Base-by-base conservation (phyloP, 108 stramenopile species). In the Stephanodiscus minutulus region DNA sequence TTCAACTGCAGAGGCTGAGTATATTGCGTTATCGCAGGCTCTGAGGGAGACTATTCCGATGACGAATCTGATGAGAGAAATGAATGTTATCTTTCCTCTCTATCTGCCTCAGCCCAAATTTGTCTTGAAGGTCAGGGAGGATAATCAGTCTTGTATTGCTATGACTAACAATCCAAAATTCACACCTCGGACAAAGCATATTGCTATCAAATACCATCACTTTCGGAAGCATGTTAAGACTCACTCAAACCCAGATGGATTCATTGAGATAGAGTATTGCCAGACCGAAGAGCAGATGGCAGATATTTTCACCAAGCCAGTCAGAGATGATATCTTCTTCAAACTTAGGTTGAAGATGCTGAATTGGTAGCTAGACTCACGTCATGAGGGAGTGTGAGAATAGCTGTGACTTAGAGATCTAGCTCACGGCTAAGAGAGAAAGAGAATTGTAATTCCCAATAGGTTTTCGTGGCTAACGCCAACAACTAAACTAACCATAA, bases 11-110 rank as follows among this genome's bases (percentile, higher is more conserved):
- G 80, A 81, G 41, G 22, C 62, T n/a, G 74, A 81, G 49, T 75
- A 61, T 39, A 63, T 70, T 11, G 63, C 70, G 3, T 15, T 65
- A 9, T 56, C 52, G 15, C 29, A 43, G 21, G 79, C 79, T 44
- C 27, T 81, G 50, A 28, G 82, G 18, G 67, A 73, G 21, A 70
- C 56, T 20, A 74, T 83, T 55, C 83, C 83, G 3, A 29, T 77
- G 12, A 22, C 71, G 27, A 50, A 70, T 47, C 13, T 82, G 8
- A 37, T 73, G 21, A 13, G 61, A 41, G 76, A 77, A 36, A 44
- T 77, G 64, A 25, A 31, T n/a, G 50, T 28, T 24, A 29, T 36
- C n/a, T 52, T 52, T 52, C 22, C 50, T 24, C 50, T 52, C 9
- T 24, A 52, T 24, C 5, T 52, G 5, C 50, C 50, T 24, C 20